phyloP scores from a whole-genome alignment of 768 basidiomycete genomes.

The Rhizopogon vinicolor region DNA sequence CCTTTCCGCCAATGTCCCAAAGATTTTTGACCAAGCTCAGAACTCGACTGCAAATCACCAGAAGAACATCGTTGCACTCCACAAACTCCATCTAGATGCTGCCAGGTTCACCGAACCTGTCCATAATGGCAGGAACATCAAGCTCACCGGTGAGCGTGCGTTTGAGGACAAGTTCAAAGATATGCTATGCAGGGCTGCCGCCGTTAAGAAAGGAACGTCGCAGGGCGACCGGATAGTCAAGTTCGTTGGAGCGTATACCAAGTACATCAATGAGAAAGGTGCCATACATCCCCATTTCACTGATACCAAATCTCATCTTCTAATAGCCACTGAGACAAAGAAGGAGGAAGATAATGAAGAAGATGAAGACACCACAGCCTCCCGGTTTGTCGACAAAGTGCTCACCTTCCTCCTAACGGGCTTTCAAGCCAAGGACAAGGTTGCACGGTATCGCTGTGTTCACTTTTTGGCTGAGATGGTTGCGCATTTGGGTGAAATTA shows the following conservation, averaged over 20 bases:
- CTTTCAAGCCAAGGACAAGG: conserved; percentile 84
- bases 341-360: conserved; percentile 35
- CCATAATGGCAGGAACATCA: conserved; percentile 44
- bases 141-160: conserved; percentile 67
- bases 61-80: conserved; percentile 81
- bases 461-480: conserved; percentile 80
- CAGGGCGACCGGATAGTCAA: conserved; percentile 77
- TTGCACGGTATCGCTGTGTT: conserved; percentile 74
- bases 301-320: not conserved
- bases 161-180: conserved; percentile 67
- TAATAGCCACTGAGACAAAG: conserved; percentile 32
- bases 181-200: conserved; percentile 56
- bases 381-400: conserved; percentile 64
- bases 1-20: conserved; percentile 37
- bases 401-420: conserved; percentile 73
- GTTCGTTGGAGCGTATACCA: conserved; percentile 78
- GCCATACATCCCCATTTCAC: conserved; percentile 6
- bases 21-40: conserved; percentile 81
- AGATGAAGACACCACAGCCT: conserved; percentile 63
- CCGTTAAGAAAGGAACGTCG: conserved; percentile 74
- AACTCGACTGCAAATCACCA: conserved; percentile 73
- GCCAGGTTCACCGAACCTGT: conserved; percentile 46
- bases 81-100: conserved; percentile 73
- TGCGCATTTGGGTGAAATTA: conserved; percentile 74
- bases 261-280: conserved; percentile 77